Percentiles rank a stretch among this genome's conserved stretches.
phyloP scores from a whole-genome alignment of 768 basidiomycete species.

The Macrolepiota dolichaula region DNA sequence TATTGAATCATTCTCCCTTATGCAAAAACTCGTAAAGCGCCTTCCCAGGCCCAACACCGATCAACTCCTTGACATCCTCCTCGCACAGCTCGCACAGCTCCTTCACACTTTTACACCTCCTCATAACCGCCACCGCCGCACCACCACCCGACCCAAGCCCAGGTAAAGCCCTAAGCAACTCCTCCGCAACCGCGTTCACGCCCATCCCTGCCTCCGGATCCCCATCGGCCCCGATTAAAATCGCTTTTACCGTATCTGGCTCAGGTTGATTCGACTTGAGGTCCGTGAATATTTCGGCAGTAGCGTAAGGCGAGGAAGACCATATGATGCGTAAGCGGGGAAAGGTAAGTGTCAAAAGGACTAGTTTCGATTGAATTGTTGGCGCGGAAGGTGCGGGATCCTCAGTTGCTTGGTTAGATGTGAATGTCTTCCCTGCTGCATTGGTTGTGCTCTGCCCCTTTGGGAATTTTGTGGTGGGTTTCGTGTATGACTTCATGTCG shows the following conservation, averaged over 20 bases:
- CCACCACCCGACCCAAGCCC: conserved; percentile 82
- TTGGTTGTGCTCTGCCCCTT: conserved; percentile 40
- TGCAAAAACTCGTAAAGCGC: conserved; percentile 82
- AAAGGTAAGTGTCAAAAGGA: conserved; percentile 84
- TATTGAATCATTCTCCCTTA: conserved; percentile 45
- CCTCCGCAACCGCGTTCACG: conserved; percentile 74
- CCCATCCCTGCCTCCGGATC: conserved; percentile 65
- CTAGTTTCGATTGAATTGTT: conserved; percentile 87
- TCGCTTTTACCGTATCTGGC: conserved; percentile 75
- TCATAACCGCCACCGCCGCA: conserved; percentile 83
- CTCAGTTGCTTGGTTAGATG: neutral
- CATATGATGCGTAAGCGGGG: conserved; percentile 93
- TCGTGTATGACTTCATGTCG: conserved; percentile 66
- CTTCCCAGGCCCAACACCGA: conserved; percentile 82
- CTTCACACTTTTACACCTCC: conserved; percentile 70
- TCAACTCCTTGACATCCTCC: conserved; percentile 61
- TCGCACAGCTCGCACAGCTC: conserved; percentile 67
- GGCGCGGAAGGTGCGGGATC: conserved; percentile 33
- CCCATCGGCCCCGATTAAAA: conserved; percentile 78
- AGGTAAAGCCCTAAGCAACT: conserved; percentile 78
- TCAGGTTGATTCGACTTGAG: conserved; percentile 79
- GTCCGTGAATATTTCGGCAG: conserved; percentile 89
- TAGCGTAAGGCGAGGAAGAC: conserved; percentile 94
- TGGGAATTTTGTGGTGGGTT: conserved; percentile 55
- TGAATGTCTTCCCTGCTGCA: neutral